Evolutionary conservation across 1,139 yeast species (phyloP).

Genomic region (Yamadazyma oceani): DNA sequence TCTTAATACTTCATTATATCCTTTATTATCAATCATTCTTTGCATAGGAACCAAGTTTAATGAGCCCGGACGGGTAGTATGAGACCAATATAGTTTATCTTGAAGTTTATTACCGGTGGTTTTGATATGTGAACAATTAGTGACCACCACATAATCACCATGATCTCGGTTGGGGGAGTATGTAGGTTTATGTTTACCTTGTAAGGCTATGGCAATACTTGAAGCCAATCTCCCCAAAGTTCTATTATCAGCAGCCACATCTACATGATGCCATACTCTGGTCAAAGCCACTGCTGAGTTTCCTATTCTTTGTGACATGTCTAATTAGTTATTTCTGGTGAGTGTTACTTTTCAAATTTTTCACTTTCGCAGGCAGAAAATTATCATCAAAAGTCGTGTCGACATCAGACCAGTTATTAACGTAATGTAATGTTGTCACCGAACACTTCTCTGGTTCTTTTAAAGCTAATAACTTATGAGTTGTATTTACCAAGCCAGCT

Average conservation of each 20-base stretch:
- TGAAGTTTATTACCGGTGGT: slow-evolving; percentile 82
- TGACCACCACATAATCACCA: slow-evolving; percentile 96
- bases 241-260: slow-evolving; percentile 78
- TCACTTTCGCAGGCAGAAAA: neutral
- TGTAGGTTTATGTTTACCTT: slow-evolving; percentile 96
- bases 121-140: slow-evolving; percentile 81
- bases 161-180: slow-evolving; percentile 73
- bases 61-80: slow-evolving; percentile 88
- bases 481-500: no score
- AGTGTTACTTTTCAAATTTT: slow-evolving; percentile 3
- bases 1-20: slow-evolving; percentile 76
- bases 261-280: slow-evolving; percentile 94
- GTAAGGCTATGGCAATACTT: slow-evolving; percentile 79
- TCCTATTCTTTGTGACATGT: slow-evolving; percentile 61
- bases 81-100: slow-evolving; percentile 88
- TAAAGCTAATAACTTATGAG: no score
- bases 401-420: no score
- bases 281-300: slow-evolving; percentile 74
- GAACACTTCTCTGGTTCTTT: no score
- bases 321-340: no score
- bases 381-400: no score
- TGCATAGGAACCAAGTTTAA: slow-evolving; percentile 83
- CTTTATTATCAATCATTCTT: slow-evolving; percentile 72
- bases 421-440: no score
- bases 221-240: slow-evolving; percentile 93